Conservation (phyloP, 2,329 filamentous ascomycete genomes). For the Apiospora sp. region DNA sequence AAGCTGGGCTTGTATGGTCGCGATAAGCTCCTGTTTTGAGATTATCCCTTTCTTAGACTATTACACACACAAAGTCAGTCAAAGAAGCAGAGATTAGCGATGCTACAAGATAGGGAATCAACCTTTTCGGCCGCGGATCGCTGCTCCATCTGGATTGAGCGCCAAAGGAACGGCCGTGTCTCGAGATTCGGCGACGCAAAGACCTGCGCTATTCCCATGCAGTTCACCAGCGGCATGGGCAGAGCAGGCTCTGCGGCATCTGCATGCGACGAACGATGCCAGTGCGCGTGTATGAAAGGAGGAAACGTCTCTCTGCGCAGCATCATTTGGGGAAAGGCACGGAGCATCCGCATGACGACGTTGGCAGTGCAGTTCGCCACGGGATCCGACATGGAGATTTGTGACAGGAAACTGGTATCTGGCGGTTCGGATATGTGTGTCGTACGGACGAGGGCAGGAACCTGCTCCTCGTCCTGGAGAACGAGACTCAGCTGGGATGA, state of each 20-base stretch:
- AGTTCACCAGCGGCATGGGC: constrained; percentile 31
- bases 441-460: not conserved
- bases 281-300: constrained; percentile 35
- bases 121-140: not conserved
- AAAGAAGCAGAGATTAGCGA: not conserved
- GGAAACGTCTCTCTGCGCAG: constrained; percentile 36
- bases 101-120: not conserved
- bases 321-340: constrained; percentile 36
- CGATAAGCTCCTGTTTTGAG: constrained; percentile 10
- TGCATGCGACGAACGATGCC: not conserved
- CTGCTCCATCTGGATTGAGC: constrained; percentile 31
- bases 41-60: not conserved
- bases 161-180: constrained; percentile 32
- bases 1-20: constrained; percentile 18
- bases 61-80: not conserved
- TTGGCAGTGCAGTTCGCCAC: not conserved
- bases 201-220: constrained; percentile 37
- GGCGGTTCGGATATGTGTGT: not conserved
- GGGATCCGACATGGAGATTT: not conserved
- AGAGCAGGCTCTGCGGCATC: constrained; percentile 21
- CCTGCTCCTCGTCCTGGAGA: no score
- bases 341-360: constrained; percentile 26
- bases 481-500: no score
- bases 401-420: not conserved
- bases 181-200: constrained; percentile 33